Evolutionary conservation across 352 stramenopile genomes (phyloP).

Genomic region (Phytophthora crassamura): DNA sequence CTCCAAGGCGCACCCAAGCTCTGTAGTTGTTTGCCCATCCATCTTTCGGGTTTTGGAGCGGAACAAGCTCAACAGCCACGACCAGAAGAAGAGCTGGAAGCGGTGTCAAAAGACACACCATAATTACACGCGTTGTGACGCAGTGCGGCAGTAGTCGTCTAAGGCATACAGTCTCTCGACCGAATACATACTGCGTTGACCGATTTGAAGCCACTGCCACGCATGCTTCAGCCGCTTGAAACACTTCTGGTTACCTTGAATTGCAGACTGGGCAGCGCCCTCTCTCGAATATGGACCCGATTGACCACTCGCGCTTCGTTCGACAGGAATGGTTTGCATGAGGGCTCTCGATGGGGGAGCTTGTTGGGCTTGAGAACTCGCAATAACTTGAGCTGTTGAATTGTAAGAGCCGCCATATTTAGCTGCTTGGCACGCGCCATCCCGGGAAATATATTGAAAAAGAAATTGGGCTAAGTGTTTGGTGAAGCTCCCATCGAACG

Average conservation of each 20-base stretch:
- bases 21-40: constrained; percentile 12
- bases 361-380: too few relatives aligned
- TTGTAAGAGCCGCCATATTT: too few relatives aligned
- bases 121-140: background rate
- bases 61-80: constrained; percentile 11
- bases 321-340: too few relatives aligned
- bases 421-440: too few relatives aligned
- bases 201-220: constrained; percentile 5
- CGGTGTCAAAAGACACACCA: constrained; percentile 6
- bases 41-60: constrained; percentile 4
- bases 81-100: constrained; percentile 2
- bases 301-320: too few relatives aligned
- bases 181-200: constrained; percentile 10
- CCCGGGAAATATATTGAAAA: too few relatives aligned
- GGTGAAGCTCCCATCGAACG: too few relatives aligned
- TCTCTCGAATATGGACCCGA: background rate
- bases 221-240: background rate
- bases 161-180: constrained; percentile 1
- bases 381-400: too few relatives aligned
- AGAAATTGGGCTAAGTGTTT: too few relatives aligned
- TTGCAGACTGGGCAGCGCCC: background rate
- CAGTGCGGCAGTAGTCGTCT: background rate
- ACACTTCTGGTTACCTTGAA: too few relatives aligned
- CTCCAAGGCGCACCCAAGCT: constrained; percentile 1
- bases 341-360: too few relatives aligned